A percentile compares a stretch with the other conserved stretches of the same genome.
These are phyloP conservation scores for Suillus lakei DNA, from an alignment of 768 basidiomycete species.

Conservation along the genomic window DNA sequence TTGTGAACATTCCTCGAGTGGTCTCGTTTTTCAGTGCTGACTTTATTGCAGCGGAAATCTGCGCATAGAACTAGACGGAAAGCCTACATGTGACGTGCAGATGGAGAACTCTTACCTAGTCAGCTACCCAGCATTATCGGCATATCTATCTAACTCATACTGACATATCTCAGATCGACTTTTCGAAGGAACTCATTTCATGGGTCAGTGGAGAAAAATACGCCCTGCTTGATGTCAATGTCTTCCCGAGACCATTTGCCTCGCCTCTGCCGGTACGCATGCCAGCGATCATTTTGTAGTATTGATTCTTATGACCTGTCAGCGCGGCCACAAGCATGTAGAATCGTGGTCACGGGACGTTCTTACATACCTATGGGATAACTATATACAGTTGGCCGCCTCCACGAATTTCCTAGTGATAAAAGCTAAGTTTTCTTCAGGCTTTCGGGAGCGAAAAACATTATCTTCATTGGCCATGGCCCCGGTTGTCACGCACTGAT, in stretches of 20 bases:
- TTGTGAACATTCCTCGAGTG: constrained; percentile 62
- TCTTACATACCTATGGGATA: constrained; percentile 92
- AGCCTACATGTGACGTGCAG: constrained; percentile 70
- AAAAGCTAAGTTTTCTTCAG: constrained; percentile 41
- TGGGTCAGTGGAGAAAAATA: constrained; percentile 76
- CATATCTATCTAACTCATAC: constrained; percentile 2
- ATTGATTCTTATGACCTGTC: not conserved
- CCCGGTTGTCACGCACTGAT: constrained; percentile 79
- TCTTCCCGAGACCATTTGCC: constrained; percentile 65
- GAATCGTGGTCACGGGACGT: constrained; percentile 49
- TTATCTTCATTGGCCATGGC: constrained; percentile 89
- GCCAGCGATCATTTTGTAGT: not conserved
- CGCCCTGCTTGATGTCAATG: constrained; percentile 85
- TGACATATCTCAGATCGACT: constrained; percentile 71
- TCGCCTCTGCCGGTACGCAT: constrained; percentile 18
- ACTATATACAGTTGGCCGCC: constrained; percentile 83
- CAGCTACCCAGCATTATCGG: constrained; percentile 16
- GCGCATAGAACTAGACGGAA: constrained; percentile 79
- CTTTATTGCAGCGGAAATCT: constrained; percentile 74
- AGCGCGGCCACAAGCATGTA: constrained; percentile 7
- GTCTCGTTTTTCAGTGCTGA: not conserved
- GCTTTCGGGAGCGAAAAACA: constrained; percentile 69
- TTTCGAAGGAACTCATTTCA: constrained; percentile 74
- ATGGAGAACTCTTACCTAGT: constrained; percentile 88
- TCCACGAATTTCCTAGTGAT: constrained; percentile 1